These are phyloP conservation scores for Gonapodya sp. DNA, from an alignment of 192 early-diverging fungal species.

Conservation along the genomic window DNA sequence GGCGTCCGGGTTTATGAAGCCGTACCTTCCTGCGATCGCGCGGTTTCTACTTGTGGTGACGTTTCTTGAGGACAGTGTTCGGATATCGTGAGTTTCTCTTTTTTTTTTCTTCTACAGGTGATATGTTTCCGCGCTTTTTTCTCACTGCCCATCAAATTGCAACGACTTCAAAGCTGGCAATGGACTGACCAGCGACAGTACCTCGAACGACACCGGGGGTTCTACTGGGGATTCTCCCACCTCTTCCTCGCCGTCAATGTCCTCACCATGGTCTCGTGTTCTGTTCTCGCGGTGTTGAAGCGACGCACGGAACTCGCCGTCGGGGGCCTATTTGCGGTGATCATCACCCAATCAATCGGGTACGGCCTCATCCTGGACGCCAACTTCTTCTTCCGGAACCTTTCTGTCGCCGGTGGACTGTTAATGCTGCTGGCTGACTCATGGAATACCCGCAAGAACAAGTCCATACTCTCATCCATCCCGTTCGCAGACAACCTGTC, in stretches of 20 bases:
- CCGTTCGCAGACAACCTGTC: conserved; percentile 52
- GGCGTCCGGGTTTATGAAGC: conserved; percentile 74
- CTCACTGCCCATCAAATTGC: too few relatives aligned
- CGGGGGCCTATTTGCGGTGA: conserved; percentile 67
- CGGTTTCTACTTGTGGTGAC: conserved; percentile 93
- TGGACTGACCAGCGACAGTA: conserved; percentile 84
- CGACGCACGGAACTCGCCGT: conserved; percentile 77
- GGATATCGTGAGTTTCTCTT: conserved; percentile 47
- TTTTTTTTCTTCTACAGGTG: not conserved
- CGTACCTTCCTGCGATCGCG: conserved; percentile 78
- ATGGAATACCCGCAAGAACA: conserved; percentile 39
- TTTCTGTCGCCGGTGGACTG: conserved; percentile 89
- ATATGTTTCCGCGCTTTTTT: not conserved
- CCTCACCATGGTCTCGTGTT: conserved; percentile 70
- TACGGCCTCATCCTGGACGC: conserved; percentile 90
- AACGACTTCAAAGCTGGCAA: conserved; percentile 62
- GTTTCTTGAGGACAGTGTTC: conserved; percentile 86
- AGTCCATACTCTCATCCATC: conserved; percentile 71
- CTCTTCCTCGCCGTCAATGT: conserved; percentile 81
- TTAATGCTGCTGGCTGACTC: conserved; percentile 88
- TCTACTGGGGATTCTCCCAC: conserved; percentile 72
- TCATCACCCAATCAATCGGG: conserved; percentile 79
- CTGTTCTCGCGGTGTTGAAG: conserved; percentile 71
- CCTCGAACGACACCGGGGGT: conserved; percentile 67
- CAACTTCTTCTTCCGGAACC: conserved; percentile 80